Evolutionary conservation across 805 yeast species (phyloP), one percentile per base, ranked within the genome.

Genomic region (Metschnikowia lachancei): DNA sequence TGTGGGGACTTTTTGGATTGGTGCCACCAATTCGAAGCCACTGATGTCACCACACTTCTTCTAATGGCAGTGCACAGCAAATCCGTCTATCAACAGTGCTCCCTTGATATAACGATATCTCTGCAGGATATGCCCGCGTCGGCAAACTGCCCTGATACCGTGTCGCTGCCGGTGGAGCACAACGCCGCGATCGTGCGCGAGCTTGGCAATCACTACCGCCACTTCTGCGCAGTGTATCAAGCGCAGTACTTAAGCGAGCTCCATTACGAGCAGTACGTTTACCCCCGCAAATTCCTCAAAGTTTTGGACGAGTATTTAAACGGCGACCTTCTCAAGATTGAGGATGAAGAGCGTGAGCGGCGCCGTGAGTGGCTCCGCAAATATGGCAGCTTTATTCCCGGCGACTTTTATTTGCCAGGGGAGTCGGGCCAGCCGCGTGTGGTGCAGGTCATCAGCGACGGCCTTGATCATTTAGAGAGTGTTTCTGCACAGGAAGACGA

Each of bases 361-460:
- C 54, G 76, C 29, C 60, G 54, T 32, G 54, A 52, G 24, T 72
- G 76, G 76, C 51, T 69, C 16, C 56, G 56, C 10, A 62, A 64
- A 37, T 70, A 69, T 47, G 76, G 75, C 10, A 66, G 64, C 34
- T 72, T 63, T 45, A 69, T 72, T 12, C 76, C 76, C 4, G 62
- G 59, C 42, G 70, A 67, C 40, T 68, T 72, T 50, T 53, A 49
- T 37, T 55, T 72, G 1, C 75, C 75, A 1, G 75, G 74, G 1
- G 72, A 66, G 24, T 39, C 43, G 24, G 58, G 55, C 35, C 67
- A 66, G 50, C 76, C 76, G 1, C 50, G 59, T 5, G 65, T 72
- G 18, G 67, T 67, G 43, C 74, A 71, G 57, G 69, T 72, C 5
- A 53, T 69, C 14, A 72, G 76, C 18, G 75, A 72, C 40, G 75